Conservation (phyloP, 2,329 filamentous ascomycete species). For the Colletotrichum gigasporum region DNA sequence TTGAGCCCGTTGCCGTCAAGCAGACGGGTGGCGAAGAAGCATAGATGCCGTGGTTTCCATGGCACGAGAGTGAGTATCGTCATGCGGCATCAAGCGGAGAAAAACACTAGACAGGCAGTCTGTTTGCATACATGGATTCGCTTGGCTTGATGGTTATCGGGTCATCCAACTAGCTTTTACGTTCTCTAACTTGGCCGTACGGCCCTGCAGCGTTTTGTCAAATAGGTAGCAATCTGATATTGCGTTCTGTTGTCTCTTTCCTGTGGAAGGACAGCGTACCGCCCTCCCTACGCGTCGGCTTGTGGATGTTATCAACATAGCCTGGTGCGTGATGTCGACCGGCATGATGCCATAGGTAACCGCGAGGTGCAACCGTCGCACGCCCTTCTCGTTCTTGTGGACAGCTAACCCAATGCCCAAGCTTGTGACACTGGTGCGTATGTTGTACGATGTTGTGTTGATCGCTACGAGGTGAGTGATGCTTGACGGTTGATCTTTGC, state of each 20-base stretch:
- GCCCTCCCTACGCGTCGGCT: slow-evolving; percentile 28
- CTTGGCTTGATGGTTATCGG: slow-evolving; percentile 15
- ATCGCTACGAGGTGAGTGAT: too few species aligned
- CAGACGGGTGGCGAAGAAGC: slow-evolving; percentile 36
- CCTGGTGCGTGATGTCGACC: slow-evolving; percentile 23
- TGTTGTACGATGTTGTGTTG: too few species aligned
- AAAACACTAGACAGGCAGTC: slow-evolving; percentile 25
- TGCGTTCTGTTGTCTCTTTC: slow-evolving; percentile 33
- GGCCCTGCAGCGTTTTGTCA: slow-evolving; percentile 26
- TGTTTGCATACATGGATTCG: slow-evolving; percentile 12
- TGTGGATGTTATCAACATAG: slow-evolving; percentile 27
- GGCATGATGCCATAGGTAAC: background rate
- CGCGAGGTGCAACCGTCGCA: too few species aligned
- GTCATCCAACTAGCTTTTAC: slow-evolving; percentile 24
- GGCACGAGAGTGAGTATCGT: slow-evolving; percentile 11
- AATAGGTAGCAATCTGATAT: slow-evolving; percentile 33
- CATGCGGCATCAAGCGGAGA: slow-evolving; percentile 14
- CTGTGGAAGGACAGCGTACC: slow-evolving; percentile 28
- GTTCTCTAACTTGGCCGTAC: slow-evolving; percentile 27
- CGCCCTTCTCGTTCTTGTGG: too few species aligned
- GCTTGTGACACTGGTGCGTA: too few species aligned
- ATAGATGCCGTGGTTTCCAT: slow-evolving; percentile 3
- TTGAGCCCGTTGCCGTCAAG: slow-evolving; percentile 47
- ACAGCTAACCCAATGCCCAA: too few species aligned
- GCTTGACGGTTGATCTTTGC: too few species aligned